Evolutionary conservation across 306 rosid genomes (phyloP).

Genomic region (Ziziphus jujuba): DNA sequence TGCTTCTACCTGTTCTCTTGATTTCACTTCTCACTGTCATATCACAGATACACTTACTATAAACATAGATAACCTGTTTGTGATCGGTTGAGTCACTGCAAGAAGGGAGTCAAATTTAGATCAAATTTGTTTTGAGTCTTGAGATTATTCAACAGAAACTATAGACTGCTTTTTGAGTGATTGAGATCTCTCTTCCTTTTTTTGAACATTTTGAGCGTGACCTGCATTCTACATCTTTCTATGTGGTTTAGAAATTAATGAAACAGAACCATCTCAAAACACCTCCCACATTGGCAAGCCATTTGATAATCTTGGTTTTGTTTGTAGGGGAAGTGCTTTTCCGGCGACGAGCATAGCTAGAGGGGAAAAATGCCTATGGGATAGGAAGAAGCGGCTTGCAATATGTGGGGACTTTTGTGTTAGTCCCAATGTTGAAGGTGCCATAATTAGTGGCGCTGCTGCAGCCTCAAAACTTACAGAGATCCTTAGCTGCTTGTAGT

Average conservation of each 20-base stretch:
- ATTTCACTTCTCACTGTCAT: conserved; percentile 12
- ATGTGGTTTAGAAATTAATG: no score
- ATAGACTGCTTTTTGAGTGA: no score
- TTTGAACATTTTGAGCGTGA: no score
- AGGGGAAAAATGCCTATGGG: conserved; percentile 82
- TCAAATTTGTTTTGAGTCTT: no score
- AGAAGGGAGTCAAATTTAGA: no score
- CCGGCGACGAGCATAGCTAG: conserved; percentile 70
- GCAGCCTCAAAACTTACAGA: conserved; percentile 71
- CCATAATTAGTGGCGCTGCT: conserved; percentile 76
- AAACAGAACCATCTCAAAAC: no score
- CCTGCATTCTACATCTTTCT: no score
- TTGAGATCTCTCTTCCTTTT: no score
- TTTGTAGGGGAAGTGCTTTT: conserved; percentile 87
- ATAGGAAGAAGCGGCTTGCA: conserved; percentile 67
- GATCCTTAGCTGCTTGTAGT: conserved; percentile 46
- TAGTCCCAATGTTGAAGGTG: conserved; percentile 87
- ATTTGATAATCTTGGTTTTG: conserved; percentile 10
- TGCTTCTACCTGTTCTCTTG: conserved; percentile 19
- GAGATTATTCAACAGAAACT: no score
- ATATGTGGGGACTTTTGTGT: conserved; percentile 91
- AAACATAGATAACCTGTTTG: no score
- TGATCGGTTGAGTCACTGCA: no score
- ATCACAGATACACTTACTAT: conserved; percentile 1
- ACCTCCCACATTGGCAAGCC: background rate